phyloP scores from a whole-genome alignment of 352 stramenopile species.

The Sclerospora graminicola region DNA sequence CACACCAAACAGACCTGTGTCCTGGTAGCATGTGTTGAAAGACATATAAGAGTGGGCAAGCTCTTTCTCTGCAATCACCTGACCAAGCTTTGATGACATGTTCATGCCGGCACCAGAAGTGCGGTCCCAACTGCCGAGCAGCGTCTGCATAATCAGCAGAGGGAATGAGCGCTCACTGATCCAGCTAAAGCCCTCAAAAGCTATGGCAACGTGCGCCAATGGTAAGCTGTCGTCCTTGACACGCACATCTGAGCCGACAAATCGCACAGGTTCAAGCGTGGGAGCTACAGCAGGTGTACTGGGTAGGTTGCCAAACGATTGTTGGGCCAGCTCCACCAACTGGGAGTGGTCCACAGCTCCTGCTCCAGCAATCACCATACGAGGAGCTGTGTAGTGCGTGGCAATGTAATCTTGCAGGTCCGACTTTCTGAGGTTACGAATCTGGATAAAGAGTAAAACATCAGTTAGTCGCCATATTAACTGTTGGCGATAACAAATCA shows the following conservation, averaged over 20 bases:
- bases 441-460: constrained; percentile 25
- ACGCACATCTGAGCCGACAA: constrained; percentile 87
- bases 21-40: constrained; percentile 99
- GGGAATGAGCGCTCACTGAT: constrained; percentile 97
- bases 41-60: constrained; percentile 96
- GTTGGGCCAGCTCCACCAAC: constrained; percentile 94
- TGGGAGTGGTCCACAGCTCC: constrained; percentile 95
- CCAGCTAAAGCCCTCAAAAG: constrained; percentile 97
- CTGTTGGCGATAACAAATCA: not conserved
- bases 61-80: constrained; percentile 93
- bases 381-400: constrained; percentile 99
- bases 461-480: constrained; percentile 1
- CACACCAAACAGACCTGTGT: constrained; percentile 98
- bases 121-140: constrained; percentile 88
- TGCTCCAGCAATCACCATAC: constrained; percentile 98
- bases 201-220: constrained; percentile 93
- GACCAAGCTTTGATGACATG: constrained; percentile 93
- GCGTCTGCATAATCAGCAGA: constrained; percentile 96
- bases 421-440: constrained; percentile 87
- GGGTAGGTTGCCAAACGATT: constrained; percentile 94
- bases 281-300: constrained; percentile 56
- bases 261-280: constrained; percentile 70
- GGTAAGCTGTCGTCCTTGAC: constrained; percentile 85
- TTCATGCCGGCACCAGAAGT: constrained; percentile 90
- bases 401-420: constrained; percentile 97